Evolutionary conservation across 148 eudicot genomes (phyloP), one percentile per base, ranked within the genome.

Genomic region (Nepenthes gracilis): DNA sequence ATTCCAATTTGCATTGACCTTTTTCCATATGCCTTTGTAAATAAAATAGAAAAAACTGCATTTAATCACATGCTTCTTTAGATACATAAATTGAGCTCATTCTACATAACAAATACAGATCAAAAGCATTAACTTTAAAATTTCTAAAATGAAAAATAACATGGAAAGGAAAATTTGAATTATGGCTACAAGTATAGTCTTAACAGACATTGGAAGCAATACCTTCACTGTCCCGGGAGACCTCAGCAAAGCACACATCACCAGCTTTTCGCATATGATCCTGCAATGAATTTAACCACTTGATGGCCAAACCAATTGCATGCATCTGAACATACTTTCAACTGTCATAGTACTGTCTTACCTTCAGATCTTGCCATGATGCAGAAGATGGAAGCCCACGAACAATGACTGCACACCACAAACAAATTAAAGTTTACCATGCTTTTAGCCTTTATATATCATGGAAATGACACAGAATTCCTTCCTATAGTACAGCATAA

Each of bases 201-300:
- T 55, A 23, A 35, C 8, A 55, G 58, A 35, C 36, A 9, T 23
- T 11, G 10, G 2, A 50, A 51, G 54, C 14, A 49, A 58, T 85
- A 91, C 96, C 98, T 51, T 84, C 88, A 57, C 84, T 78, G 66
- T 93, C 96, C 59, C 88, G 86, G 12, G 79, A 84, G 72, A 93
- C 95, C 79, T 93, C 98, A 72, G 95, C 98, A 72, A 93, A 88
- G 71, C 96, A 88, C 54, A 88, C 98, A 78, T 93, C 96, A 52
- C 96, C 99, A 81, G 99, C 99, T 73, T 89, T 93, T 47, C 96
- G 87, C 99, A 93, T 93, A 67, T 93, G 99, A 81, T 93, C 99
- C 99, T 93, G 84, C 37, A 33, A 37, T 11, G 9, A 52, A 52
- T 10, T 11, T 64, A 54, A 33, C 5, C 14, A 8, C 11, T 4